Percentiles rank a stretch among this genome's conserved stretches.
Evolutionary conservation across 2,329 filamentous ascomycete species (phyloP).

Genomic region (Coniosporium tulheliwenetii): DNA sequence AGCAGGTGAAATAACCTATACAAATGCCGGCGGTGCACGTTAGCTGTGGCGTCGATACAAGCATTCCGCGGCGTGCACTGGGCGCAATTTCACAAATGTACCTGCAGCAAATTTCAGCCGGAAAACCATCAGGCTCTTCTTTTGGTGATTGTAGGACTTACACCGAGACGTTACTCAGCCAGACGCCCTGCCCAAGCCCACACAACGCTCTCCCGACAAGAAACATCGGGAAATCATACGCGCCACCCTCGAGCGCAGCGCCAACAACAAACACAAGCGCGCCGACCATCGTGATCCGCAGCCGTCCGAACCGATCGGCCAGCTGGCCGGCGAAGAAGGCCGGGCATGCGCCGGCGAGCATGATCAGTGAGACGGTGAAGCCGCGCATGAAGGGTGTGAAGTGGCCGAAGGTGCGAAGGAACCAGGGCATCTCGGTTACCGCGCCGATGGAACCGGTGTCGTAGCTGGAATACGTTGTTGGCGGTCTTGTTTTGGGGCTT

Average conservation of each 20-base stretch:
- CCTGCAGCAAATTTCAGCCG: constrained; percentile 3
- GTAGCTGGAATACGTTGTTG: constrained; percentile 5
- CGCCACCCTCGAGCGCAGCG: constrained; percentile 34
- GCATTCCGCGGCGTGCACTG: constrained; percentile 26
- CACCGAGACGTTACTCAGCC: constrained; percentile 39
- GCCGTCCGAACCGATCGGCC: constrained; percentile 38
- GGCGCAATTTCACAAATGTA: constrained; percentile 46
- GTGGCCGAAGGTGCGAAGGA: constrained; percentile 31
- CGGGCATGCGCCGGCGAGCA: constrained; percentile 38
- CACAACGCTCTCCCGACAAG: constrained; percentile 37
- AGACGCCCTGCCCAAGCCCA: constrained; percentile 45
- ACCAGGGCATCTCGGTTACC: constrained; percentile 41
- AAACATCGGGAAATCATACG: constrained; percentile 34
- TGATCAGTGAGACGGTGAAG: constrained; percentile 42
- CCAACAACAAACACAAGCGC: constrained; percentile 38
- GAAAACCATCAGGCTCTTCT: not conserved
- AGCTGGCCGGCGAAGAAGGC: constrained; percentile 41
- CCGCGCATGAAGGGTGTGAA: constrained; percentile 39
- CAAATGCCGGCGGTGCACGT: constrained; percentile 30
- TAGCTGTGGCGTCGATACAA: constrained; percentile 7
- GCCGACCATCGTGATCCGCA: constrained; percentile 33
- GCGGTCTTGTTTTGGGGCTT: too few species aligned
- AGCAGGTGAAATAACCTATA: constrained; percentile 44
- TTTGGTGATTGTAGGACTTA: constrained; percentile 10
- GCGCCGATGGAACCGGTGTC: constrained; percentile 44